phyloP scores from a whole-genome alignment of 768 basidiomycete genomes.

The Daedalea quercina region DNA sequence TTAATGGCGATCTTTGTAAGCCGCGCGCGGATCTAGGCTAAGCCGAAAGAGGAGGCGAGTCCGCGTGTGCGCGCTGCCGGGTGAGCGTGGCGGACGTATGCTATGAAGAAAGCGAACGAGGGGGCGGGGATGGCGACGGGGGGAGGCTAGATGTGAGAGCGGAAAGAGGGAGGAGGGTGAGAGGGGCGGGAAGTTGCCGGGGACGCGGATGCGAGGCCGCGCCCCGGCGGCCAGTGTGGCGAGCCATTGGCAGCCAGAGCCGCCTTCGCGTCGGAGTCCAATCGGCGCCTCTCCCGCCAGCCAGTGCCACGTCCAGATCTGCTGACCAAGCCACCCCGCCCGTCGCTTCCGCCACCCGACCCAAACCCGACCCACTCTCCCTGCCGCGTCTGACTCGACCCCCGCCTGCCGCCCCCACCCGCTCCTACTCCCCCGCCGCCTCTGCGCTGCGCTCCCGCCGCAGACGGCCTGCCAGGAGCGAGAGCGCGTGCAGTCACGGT shows the following conservation, averaged over 20 bases:
- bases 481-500: too few species aligned
- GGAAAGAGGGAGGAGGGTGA: not conserved
- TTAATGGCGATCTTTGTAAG: constrained; percentile 4
- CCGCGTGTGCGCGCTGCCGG: not conserved
- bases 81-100: constrained; percentile 10
- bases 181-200: not conserved
- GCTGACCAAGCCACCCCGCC: not conserved
- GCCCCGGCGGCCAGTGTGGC: not conserved
- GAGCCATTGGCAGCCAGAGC: too few species aligned
- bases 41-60: constrained; percentile 3
- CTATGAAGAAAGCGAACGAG: not conserved
- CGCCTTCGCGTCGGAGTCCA: not conserved
- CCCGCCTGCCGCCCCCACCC: too few species aligned
- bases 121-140: constrained; percentile 1
- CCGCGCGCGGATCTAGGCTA: constrained; percentile 12
- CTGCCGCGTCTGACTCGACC: not conserved
- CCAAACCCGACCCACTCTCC: not conserved
- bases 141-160: not conserved
- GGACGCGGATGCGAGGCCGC: not conserved
- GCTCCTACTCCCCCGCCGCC: too few species aligned
- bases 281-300: not conserved
- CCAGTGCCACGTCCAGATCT: not conserved
- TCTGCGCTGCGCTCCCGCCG: too few species aligned
- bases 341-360: not conserved
- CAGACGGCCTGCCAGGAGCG: too few species aligned